Conservation (phyloP, 495 filamentous ascomycete genomes). For the Geopyxis carbonaria region DNA sequence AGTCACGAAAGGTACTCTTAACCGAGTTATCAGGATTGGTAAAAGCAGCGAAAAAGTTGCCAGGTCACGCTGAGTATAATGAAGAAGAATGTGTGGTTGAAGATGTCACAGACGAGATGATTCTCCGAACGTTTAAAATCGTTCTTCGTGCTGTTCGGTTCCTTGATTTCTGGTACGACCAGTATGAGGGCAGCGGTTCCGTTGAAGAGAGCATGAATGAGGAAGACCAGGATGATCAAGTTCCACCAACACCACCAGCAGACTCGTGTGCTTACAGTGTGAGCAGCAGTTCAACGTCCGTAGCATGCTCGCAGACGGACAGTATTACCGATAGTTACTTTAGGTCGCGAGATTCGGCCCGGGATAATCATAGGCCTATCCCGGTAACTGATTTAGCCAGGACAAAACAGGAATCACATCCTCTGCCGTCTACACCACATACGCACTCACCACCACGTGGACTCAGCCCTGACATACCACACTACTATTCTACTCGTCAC, state of each 20-base stretch:
- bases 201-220: constrained; percentile 45
- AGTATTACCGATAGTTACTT: constrained; percentile 9
- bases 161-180: constrained; percentile 69
- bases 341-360: constrained; percentile 10
- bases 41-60: constrained; percentile 59
- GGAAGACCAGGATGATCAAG: constrained; percentile 26
- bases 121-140: constrained; percentile 82
- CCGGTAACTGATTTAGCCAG: constrained; percentile 6
- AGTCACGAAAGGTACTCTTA: constrained; percentile 67
- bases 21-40: constrained; percentile 81
- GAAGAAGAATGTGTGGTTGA: constrained; percentile 34
- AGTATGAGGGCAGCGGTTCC: constrained; percentile 35
- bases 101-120: constrained; percentile 73
- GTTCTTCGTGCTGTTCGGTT: constrained; percentile 83
- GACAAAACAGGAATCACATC: constrained; percentile 16
- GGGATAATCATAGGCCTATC: constrained; percentile 10
- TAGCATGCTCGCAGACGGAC: constrained; percentile 7
- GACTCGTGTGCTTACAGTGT: constrained; percentile 33
- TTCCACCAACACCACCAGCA: constrained; percentile 57
- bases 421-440: constrained; percentile 22
- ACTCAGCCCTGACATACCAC: no score
- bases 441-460: constrained; percentile 19
- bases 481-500: neutral
- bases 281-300: constrained; percentile 9
- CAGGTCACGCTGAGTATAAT: constrained; percentile 28